Evolutionary conservation across 495 filamentous ascomycete genomes (phyloP).

Genomic region (Trichodelitschia bisporula): DNA sequence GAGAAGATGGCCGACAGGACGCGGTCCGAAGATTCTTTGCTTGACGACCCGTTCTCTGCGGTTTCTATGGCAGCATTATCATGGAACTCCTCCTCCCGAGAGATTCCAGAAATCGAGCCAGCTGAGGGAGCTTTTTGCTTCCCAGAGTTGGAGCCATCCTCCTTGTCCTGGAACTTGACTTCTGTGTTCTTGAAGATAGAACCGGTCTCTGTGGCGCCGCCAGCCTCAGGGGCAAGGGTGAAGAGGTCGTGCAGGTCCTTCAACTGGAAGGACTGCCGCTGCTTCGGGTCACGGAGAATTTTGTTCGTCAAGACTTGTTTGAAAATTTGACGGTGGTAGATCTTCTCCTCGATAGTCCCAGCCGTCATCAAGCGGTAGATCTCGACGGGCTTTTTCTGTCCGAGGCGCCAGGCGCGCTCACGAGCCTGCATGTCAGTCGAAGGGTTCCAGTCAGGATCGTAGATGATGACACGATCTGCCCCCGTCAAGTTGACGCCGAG

Average conservation of each 20-base stretch:
- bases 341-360: constrained; percentile 95
- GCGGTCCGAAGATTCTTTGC: constrained; percentile 18
- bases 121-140: constrained; percentile 4
- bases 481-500: constrained; percentile 86
- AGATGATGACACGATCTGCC: constrained; percentile 89
- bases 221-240: constrained; percentile 41
- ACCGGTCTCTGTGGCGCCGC: constrained; percentile 55
- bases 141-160: neutral
- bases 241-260: constrained; percentile 82
- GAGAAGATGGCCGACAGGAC: constrained; percentile 76
- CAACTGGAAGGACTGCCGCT: constrained; percentile 62
- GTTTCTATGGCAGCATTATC: constrained; percentile 2
- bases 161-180: constrained; percentile 31
- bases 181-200: constrained; percentile 66
- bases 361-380: constrained; percentile 94
- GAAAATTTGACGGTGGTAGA: constrained; percentile 93
- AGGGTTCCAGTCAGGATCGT: constrained; percentile 94
- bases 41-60: neutral
- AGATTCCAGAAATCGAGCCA: constrained; percentile 27
- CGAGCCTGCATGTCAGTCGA: constrained; percentile 82
- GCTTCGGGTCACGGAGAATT: constrained; percentile 75
- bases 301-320: constrained; percentile 94
- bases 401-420: constrained; percentile 89
- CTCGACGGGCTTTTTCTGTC: constrained; percentile 79
- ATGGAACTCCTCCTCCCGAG: constrained; percentile 27